Base-by-base conservation (phyloP, 805 yeast species). In the Teunomyces pallodes region DNA sequence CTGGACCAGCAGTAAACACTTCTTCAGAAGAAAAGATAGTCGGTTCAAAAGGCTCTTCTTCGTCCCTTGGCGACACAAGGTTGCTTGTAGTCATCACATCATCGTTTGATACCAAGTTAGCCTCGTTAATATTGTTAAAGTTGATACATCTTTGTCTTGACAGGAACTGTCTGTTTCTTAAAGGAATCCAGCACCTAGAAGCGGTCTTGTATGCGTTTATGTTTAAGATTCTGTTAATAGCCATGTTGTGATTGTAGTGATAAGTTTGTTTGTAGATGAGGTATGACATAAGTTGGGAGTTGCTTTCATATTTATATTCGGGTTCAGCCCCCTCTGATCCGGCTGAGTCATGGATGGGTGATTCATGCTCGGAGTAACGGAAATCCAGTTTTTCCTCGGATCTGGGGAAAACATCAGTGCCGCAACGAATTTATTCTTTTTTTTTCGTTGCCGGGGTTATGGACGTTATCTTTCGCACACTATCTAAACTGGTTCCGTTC, bases 1-100 rank as follows among this genome's bases (percentile, higher is more conserved):
- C 76, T 50, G 76, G 75, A 49, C 75, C 72, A 49, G 77, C 73
- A 58, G 77, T 72, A 56, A 61, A 60, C 16, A 73, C 55, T 45
- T 73, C 76, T 50, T 72, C 77, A n/a, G 67, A 58, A 26, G 76
- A 70, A 48, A 60, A 64, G 14, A 73, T 64, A 30, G 66, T 61
- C 13, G 77, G 76, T 54, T 72, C 75, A 53, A 73, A 72, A 2
- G 54, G 46, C 39, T 64, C 69, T 7, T 49, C 52, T 24, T 36
- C 44, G 10, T 38, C 42, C 6, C 28, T 31, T 12, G 56, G 47
- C 17, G 55, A 36, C 17, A 57, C 30, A 42, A 54, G 39, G 17
- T 56, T 39, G 13, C 62, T 45, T 14, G 54, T 27, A 7, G 62
- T 39, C 47, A 68, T 59, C 9, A 62, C 56, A 28, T 62, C 69